These are phyloP conservation scores for Globisporangium camurandrum DNA, from an alignment of 352 stramenopile species.

Conservation along the genomic window DNA sequence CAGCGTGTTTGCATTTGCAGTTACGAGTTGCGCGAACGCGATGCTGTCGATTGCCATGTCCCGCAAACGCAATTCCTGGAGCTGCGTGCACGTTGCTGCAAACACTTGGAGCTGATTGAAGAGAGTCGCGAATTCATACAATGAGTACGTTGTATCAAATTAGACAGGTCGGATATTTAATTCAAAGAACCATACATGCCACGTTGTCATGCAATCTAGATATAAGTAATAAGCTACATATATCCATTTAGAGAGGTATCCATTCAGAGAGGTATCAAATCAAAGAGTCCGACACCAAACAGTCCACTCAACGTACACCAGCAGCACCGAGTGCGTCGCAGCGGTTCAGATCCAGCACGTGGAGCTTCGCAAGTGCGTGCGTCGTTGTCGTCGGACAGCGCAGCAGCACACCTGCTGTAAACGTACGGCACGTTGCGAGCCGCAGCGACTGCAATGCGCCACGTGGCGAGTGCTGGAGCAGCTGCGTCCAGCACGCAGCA, in stretches of 20 bases:
- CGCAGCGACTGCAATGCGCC: constrained; percentile 36
- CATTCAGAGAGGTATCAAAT: neutral
- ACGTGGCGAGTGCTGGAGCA: constrained; percentile 29
- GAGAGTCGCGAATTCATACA: no score
- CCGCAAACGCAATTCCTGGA: constrained; percentile 55
- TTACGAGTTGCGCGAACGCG: constrained; percentile 41
- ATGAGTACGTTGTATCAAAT: no score
- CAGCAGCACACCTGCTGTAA: constrained; percentile 32
- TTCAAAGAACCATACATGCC: no score
- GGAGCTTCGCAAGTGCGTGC: constrained; percentile 27
- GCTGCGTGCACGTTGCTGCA: constrained; percentile 30
- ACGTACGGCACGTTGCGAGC: constrained; percentile 40
- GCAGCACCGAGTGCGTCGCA: constrained; percentile 33
- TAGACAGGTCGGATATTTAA: no score
- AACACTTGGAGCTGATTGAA: constrained; percentile 20
- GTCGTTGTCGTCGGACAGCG: constrained; percentile 12
- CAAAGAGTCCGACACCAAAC: neutral
- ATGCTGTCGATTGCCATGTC: constrained; percentile 63
- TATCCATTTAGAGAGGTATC: no score
- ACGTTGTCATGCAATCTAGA: no score
- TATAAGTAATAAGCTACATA: no score
- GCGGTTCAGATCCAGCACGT: constrained; percentile 57
- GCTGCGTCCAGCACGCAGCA: constrained; percentile 40
- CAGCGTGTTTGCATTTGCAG: constrained; percentile 36
- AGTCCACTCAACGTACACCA: constrained; percentile 14